Base-by-base conservation (phyloP, 139 green algal genomes). In the Picocystis salinarum region DNA sequence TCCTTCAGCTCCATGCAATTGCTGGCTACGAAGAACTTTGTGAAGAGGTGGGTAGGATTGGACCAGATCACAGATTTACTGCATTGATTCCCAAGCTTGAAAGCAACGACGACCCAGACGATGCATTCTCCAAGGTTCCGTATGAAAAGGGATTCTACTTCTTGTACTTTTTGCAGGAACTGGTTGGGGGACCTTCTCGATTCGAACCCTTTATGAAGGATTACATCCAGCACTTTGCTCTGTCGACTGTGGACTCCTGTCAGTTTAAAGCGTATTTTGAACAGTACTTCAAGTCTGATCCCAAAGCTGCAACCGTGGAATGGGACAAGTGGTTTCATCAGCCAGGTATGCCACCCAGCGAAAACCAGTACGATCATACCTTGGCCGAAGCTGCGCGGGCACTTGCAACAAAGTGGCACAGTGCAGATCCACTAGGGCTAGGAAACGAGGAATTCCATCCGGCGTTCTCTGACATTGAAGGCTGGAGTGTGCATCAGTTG, bases 121-220 rank as follows among this genome's bases (percentile, higher is more conserved):
- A 91, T 44, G 72, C 72, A 1, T 93, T 92, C 62, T 64, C 23
- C n/a, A 56, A 56, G 25, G 31, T 75, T 2, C 66, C 66, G 5
- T 83, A 83, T 46, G 73, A 82, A 46, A 83, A 92, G 50, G 83
- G 83, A 39, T 92, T 91, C 50, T 72, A 74, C 34, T 81, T 94
- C 52, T 55, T 93, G 2, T 74, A 76, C 53, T 80, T 80, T 46
- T 53, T 91, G 4, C 59, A 91, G 66, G 59, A 65, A 6, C 28
- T 46, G n/a, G 40, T 62, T 11, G 77, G 73, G 18, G 36, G 36
- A n/a, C n/a, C 55, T 5, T 29, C 56, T 11, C 37, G 20, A 1
- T 91, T 90, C 58, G 67, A 79, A 30, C 52, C 61, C 3, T 91
- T 90, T 46, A 59, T 79, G 28, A 52, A 52, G 13, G 39, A 33